These are phyloP conservation scores for Haplosporangium sp. DNA, from an alignment of 371 early-diverging fungal genomes.

Conservation along the genomic window DNA sequence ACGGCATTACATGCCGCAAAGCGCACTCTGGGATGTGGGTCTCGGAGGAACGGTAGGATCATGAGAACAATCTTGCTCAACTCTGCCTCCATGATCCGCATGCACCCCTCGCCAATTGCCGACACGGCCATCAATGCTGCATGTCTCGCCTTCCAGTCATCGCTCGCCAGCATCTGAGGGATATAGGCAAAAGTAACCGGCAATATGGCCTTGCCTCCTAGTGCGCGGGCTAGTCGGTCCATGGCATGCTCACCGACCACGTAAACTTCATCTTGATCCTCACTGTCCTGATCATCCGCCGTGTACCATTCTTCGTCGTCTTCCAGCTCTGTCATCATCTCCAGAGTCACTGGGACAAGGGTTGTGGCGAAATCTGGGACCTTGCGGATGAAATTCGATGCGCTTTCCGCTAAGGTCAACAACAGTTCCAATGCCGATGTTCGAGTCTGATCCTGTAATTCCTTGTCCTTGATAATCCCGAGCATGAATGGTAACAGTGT, in stretches of 20 bases:
- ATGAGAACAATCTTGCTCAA: slow-evolving; percentile 84
- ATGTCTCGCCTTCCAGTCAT: slow-evolving; percentile 92
- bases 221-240: slow-evolving; percentile 90
- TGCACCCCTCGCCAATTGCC: slow-evolving; percentile 98
- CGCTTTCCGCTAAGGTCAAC: slow-evolving; percentile 88
- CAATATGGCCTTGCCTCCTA: slow-evolving; percentile 91
- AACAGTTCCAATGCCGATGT: slow-evolving; percentile 91
- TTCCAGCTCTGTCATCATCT: slow-evolving; percentile 93
- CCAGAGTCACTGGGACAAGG: slow-evolving; percentile 87
- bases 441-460: slow-evolving; percentile 75
- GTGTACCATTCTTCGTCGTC: slow-evolving; percentile 93
- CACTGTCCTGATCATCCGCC: slow-evolving; percentile 87
- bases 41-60: slow-evolving; percentile 84
- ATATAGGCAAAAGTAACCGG: slow-evolving; percentile 89
- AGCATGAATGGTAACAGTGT: slow-evolving; percentile 78
- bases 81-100: slow-evolving; percentile 90
- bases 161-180: slow-evolving; percentile 86
- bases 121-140: slow-evolving; percentile 95
- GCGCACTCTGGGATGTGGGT: slow-evolving; percentile 94
- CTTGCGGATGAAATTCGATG: slow-evolving; percentile 90
- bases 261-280: slow-evolving; percentile 87
- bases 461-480: slow-evolving; percentile 78
- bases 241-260: slow-evolving; percentile 94
- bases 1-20: slow-evolving; percentile 96
- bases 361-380: slow-evolving; percentile 75